Percentiles rank a stretch among this genome's conserved stretches.
Evolutionary conservation across 768 basidiomycete genomes (phyloP).

Genomic region (Lactarius deliciosus): DNA sequence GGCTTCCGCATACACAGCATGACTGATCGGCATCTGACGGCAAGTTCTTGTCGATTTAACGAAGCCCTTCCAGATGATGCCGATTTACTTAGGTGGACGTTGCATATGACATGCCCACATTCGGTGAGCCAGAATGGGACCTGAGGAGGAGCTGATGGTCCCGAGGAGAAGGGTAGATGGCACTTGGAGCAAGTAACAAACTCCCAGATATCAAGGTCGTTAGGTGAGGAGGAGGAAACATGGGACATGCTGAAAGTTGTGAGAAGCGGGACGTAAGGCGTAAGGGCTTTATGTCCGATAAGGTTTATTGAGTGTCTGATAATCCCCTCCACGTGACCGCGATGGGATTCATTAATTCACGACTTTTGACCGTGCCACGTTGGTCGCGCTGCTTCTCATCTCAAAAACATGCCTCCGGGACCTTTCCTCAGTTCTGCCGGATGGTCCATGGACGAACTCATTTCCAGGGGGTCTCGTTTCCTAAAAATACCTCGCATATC

Average conservation of each 20-base stretch:
- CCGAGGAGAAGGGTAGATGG: slow-evolving; percentile 59
- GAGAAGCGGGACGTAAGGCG: background rate
- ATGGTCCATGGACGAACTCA: slow-evolving; percentile 52
- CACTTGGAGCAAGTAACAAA: slow-evolving; percentile 73
- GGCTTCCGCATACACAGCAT: slow-evolving; percentile 66
- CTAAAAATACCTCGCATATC: slow-evolving; percentile 41
- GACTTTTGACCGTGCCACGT: background rate
- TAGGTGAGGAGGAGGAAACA: slow-evolving; percentile 33
- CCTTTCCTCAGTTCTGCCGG: slow-evolving; percentile 30
- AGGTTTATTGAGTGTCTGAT: too few relatives aligned
- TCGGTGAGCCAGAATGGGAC: slow-evolving; percentile 88
- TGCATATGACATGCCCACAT: slow-evolving; percentile 85
- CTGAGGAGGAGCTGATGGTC: slow-evolving; percentile 49
- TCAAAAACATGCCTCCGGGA: slow-evolving; percentile 7
- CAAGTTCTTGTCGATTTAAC: slow-evolving; percentile 4
- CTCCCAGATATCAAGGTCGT: slow-evolving; percentile 71
- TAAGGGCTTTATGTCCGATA: too few relatives aligned
- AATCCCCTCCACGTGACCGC: slow-evolving; percentile 8
- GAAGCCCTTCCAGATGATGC: background rate
- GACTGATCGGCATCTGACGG: slow-evolving; percentile 67
- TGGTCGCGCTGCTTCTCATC: background rate
- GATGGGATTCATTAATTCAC: background rate
- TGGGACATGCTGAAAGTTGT: slow-evolving; percentile 39
- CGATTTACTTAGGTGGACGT: slow-evolving; percentile 73
- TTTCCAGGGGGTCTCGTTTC: slow-evolving; percentile 46